Percentiles rank a stretch among this genome's conserved stretches.
Evolutionary conservation across 345 rosid genomes (phyloP).

Genomic region (Eucalyptus dawsonii): DNA sequence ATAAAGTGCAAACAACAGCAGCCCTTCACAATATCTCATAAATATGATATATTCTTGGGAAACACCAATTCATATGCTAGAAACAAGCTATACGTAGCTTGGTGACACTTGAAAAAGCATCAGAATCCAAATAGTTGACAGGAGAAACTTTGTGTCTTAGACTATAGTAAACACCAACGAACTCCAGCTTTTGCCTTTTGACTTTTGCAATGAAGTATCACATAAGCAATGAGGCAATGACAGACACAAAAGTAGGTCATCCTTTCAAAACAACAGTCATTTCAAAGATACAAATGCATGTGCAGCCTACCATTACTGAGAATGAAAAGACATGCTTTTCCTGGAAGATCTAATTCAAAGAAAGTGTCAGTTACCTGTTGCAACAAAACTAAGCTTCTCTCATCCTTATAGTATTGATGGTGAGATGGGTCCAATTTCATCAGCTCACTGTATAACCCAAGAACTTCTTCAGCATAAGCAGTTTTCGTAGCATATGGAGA

Average conservation of each 20-base stretch:
- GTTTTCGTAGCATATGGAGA: slow-evolving; percentile 8
- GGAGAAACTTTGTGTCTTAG: background rate
- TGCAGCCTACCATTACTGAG: background rate
- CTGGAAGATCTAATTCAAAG: background rate
- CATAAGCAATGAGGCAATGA: background rate
- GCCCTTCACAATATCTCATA: background rate
- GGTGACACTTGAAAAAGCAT: background rate
- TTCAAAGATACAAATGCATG: background rate
- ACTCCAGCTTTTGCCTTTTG: background rate
- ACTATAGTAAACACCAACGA: background rate
- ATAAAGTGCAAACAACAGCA: background rate
- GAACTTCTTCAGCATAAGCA: slow-evolving; percentile 49
- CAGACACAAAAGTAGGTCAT: background rate
- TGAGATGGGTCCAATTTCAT: slow-evolving; percentile 67
- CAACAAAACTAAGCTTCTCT: slow-evolving; percentile 52
- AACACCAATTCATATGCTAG: background rate
- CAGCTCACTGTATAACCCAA: slow-evolving; percentile 47
- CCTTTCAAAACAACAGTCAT: background rate
- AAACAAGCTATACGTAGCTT: background rate
- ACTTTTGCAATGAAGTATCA: background rate
- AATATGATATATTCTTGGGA: background rate
- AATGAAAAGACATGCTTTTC: background rate
- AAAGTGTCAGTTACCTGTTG: slow-evolving; percentile 30
- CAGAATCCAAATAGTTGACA: background rate
- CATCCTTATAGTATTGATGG: slow-evolving; percentile 63